Base-by-base conservation (phyloP, 2,329 filamentous ascomycete species). In the Penicillium verrucosum region DNA sequence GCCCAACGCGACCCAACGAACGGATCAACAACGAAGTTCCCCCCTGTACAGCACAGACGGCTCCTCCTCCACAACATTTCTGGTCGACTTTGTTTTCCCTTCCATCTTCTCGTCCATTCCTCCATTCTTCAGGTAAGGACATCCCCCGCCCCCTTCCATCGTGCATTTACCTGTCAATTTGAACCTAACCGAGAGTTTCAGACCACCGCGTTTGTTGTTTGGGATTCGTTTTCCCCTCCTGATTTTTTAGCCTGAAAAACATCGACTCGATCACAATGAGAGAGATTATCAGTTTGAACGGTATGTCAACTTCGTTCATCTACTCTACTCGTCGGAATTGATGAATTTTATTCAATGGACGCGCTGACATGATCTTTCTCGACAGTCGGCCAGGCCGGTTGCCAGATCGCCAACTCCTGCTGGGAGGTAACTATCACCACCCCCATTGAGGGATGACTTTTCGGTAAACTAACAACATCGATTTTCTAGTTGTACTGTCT, bases 341-440 rank as follows among this genome's bases (percentile, higher is more conserved):
- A 41, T 46, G 42, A 56, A 29, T 55, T 56, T 29, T 49, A 44
- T 23, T 44, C 62, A 47, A 54, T 47, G 54, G 43, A 62, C 63
- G 72, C 78, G 75, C 72, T 77, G 60, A 70, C 63, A 51, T 54
- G 34, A 58, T 59, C 10, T 43, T 49, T 30, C 40, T 44, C 49
- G 78, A 64, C 79, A 99, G 94, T 99, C 85, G 94, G 94, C 82
- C 94, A 99, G 87, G 94, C 94, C 78, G 94, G 94, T 89, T 97
- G 94, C 88, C 94, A 99, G 80, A 99, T 99, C 77, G 94, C 93
- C 82, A 99, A 99, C 85, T 94, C 94, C 72, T 97, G 94, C 88
- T 99, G 94, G 94, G 94, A 99, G 92, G 94, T 99, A 83, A 83
- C 90, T 83, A 74, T 72, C 51, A 32, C 30, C 42, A 57, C 44